Percentiles rank a stretch among this genome's conserved stretches.
Evolutionary conservation across 2,329 filamentous ascomycete genomes (phyloP).

Genomic region (Penicillium fuscoglaucum): DNA sequence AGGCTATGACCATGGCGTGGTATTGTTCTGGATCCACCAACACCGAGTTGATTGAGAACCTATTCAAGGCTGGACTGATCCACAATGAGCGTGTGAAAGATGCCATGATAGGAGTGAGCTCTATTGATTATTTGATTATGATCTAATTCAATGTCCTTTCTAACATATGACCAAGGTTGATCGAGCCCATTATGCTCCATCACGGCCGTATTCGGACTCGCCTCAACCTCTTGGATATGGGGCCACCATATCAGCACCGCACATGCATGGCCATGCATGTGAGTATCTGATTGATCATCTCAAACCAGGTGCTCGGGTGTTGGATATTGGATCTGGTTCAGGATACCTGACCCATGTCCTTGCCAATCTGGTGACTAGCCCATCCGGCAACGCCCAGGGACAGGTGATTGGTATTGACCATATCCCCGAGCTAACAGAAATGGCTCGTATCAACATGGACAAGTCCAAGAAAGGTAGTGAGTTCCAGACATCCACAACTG

Average conservation of each 20-base stretch:
- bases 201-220: constrained; percentile 69
- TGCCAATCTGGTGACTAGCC: constrained; percentile 65
- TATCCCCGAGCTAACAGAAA: constrained; percentile 62
- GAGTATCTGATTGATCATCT: constrained; percentile 63
- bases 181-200: constrained; percentile 77
- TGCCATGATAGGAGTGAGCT: constrained; percentile 72
- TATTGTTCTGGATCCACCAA: constrained; percentile 76
- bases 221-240: constrained; percentile 67
- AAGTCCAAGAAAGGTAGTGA: constrained; percentile 60
- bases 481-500: constrained; percentile 64
- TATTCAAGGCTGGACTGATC: constrained; percentile 71
- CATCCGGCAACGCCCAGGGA: constrained; percentile 36
- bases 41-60: constrained; percentile 72
- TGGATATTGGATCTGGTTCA: constrained; percentile 74
- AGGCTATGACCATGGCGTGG: constrained; percentile 73
- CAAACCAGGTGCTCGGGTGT: constrained; percentile 55
- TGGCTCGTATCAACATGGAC: constrained; percentile 65
- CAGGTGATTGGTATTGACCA: constrained; percentile 73
- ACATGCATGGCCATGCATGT: constrained; percentile 69
- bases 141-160: background rate
- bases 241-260: constrained; percentile 71
- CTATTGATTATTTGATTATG: too few species aligned
- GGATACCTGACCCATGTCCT: constrained; percentile 88
- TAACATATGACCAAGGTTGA: constrained; percentile 64
- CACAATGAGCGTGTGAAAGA: constrained; percentile 68